Percentiles rank a stretch among this genome's conserved stretches.
phyloP scores from a whole-genome alignment of 371 early-diverging fungal genomes.

The Fennellomyces sp. region DNA sequence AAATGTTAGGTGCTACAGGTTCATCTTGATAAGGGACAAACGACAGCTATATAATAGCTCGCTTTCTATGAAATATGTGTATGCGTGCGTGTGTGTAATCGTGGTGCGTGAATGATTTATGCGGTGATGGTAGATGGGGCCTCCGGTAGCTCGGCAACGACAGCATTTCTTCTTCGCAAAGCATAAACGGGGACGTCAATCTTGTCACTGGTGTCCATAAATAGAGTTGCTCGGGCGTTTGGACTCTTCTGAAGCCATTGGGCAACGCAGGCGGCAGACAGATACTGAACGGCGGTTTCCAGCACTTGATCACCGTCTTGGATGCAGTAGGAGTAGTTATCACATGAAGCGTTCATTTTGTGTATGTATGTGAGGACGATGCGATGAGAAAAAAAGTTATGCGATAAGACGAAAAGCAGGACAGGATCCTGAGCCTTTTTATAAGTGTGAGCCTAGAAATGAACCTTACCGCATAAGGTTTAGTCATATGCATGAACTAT shows the following conservation, averaged over 20 bases:
- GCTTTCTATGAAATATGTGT: no score
- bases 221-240: constrained; percentile 36
- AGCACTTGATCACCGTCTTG: constrained; percentile 43
- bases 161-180: constrained; percentile 47
- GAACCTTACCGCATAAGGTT: not conserved
- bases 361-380: not conserved
- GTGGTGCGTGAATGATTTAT: constrained; percentile 1
- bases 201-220: constrained; percentile 32
- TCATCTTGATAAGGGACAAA: no score
- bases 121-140: constrained; percentile 31
- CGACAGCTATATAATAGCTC: no score
- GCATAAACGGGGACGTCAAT: constrained; percentile 44
- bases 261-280: constrained; percentile 32
- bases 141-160: constrained; percentile 48
- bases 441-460: not conserved
- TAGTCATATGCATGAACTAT: constrained; percentile 9
- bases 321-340: constrained; percentile 25
- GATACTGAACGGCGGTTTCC: constrained; percentile 27
- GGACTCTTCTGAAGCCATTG: constrained; percentile 48
- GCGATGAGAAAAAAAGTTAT: not conserved
- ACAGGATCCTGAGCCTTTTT: not conserved
- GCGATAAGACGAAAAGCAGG: not conserved
- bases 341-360: not conserved
- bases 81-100: no score
- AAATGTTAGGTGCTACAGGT: no score